phyloP scores from a whole-genome alignment of 208 protist genomes.

The Zelonia costaricensis region DNA sequence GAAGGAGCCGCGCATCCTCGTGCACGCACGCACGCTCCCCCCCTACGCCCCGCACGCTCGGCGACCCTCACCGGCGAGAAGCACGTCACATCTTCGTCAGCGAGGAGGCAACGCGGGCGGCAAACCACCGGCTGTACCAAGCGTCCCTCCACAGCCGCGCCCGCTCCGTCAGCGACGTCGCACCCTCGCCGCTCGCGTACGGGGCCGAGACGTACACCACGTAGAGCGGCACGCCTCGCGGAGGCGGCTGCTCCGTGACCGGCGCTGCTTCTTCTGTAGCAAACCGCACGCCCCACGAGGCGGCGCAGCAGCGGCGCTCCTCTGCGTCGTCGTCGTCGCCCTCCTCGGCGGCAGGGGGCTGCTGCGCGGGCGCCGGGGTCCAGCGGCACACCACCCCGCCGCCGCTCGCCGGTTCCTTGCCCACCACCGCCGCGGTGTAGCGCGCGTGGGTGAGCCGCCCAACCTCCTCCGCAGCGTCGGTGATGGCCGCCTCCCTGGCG shows the following conservation, averaged over 20 bases:
- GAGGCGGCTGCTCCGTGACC: background rate
- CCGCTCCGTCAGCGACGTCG: background rate
- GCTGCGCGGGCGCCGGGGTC: background rate
- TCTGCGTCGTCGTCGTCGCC: constrained; percentile 10
- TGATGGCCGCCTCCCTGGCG: background rate
- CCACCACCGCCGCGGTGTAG: constrained; percentile 8
- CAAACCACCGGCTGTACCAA: constrained; percentile 25
- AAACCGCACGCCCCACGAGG: constrained; percentile 10
- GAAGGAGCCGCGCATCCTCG: too few species aligned
- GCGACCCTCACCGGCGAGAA: too few species aligned
- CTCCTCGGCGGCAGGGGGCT: too few species aligned
- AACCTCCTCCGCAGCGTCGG: constrained; percentile 4
- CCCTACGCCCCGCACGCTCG: too few species aligned
- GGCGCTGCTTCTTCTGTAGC: too few species aligned
- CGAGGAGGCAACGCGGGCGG: constrained; percentile 7
- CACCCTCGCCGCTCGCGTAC: constrained; percentile 11
- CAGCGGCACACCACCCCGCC: background rate
- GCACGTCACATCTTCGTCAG: constrained; percentile 21
- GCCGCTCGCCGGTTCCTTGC: too few species aligned
- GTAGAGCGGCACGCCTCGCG: constrained; percentile 11
- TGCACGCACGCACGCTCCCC: too few species aligned
- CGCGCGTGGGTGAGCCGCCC: constrained; percentile 7
- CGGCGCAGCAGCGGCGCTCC: background rate
- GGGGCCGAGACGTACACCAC: constrained; percentile 12
- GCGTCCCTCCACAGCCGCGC: constrained; percentile 8